phyloP scores from a whole-genome alignment of 2,329 filamentous ascomycete species.

The Botryotinia globosa region DNA sequence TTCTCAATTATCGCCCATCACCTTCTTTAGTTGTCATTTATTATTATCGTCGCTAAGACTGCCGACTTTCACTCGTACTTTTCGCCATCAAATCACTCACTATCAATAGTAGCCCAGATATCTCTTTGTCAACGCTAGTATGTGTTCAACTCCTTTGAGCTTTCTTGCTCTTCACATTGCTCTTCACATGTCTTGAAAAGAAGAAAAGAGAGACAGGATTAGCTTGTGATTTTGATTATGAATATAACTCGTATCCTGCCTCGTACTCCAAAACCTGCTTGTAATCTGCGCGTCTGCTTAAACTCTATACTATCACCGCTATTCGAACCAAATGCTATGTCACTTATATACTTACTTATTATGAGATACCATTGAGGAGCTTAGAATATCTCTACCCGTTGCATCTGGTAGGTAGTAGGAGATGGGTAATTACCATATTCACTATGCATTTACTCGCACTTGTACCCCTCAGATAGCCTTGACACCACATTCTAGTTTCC shows the following conservation, averaged over 20 bases:
- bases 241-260: background rate
- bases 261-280: too few species aligned
- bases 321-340: background rate
- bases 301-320: background rate
- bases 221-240: too few species aligned
- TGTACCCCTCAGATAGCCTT: too few species aligned
- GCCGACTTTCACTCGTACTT: background rate
- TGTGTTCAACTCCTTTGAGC: too few species aligned
- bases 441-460: rapidly evolving
- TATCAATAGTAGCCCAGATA: background rate
- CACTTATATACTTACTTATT: background rate
- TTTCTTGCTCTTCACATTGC: too few species aligned
- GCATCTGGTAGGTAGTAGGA: background rate
- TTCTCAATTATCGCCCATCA: background rate
- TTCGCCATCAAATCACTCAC: background rate
- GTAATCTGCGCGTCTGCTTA: background rate
- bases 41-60: background rate
- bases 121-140: background rate
- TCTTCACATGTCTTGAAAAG: too few species aligned
- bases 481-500: too few species aligned
- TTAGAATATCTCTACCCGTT: too few species aligned
- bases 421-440: background rate
- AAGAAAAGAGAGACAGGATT: too few species aligned
- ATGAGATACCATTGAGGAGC: rapidly evolving
- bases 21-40: rapidly evolving